phyloP scores from a whole-genome alignment of 1,284 basidiomycete genomes.

The Neolentinus lepideus region DNA sequence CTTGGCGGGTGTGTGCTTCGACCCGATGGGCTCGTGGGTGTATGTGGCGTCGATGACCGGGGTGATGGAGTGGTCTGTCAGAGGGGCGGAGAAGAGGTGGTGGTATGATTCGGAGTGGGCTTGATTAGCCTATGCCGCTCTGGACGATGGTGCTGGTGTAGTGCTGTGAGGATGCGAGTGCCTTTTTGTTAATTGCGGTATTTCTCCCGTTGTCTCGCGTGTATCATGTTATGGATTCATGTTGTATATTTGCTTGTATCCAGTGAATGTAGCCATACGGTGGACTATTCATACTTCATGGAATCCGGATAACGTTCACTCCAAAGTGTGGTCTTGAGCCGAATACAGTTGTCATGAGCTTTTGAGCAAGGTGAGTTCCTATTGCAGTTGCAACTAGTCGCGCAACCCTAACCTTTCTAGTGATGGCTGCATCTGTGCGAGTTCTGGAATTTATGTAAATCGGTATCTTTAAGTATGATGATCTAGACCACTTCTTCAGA shows the following conservation, averaged over 20 bases:
- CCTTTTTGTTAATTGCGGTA: neutral
- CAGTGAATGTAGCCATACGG: neutral
- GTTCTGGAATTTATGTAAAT: too few species aligned
- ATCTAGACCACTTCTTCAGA: too few species aligned
- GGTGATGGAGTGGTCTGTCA: slow-evolving; percentile 59
- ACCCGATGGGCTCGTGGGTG: slow-evolving; percentile 56
- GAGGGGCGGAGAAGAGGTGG: slow-evolving; percentile 56
- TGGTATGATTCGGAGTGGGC: slow-evolving; percentile 26
- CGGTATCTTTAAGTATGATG: too few species aligned
- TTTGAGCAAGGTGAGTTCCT: too few species aligned
- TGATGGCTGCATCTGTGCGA: too few species aligned
- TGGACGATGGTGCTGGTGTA: too few species aligned
- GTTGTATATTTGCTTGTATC: neutral
- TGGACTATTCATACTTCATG: neutral
- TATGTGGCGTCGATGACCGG: slow-evolving; percentile 62
- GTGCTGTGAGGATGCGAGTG: too few species aligned
- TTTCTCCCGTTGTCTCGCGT: neutral
- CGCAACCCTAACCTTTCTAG: too few species aligned
- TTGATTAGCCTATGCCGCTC: neutral
- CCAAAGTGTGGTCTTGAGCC: too few species aligned
- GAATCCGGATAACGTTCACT: neutral
- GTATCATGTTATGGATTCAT: neutral
- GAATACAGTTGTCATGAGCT: too few species aligned
- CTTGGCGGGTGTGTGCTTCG: slow-evolving; percentile 69
- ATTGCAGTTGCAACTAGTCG: too few species aligned